Evolutionary conservation across 208 protist genomes (phyloP), one percentile per base, ranked within the genome.

Genomic region (Trypanosoma brucei): DNA sequence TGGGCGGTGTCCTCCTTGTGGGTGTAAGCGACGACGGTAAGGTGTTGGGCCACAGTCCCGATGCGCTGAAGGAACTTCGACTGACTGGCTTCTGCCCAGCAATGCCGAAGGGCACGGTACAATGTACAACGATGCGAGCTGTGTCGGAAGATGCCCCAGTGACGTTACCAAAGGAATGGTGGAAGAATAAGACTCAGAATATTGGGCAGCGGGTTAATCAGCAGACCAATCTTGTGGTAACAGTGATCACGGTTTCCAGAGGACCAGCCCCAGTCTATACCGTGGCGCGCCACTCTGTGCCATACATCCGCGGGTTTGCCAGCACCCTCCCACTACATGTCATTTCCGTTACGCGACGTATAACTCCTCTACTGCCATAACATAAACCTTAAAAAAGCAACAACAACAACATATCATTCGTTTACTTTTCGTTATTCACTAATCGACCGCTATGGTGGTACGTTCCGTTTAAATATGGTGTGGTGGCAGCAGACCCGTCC

Each of bases 251-350:
- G 6, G 84, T 95, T 4, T 44, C 57, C 11, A 71, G 78, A 7
- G 89, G 89, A 0, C 76, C 79, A 59, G 83, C 86, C 31, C 89
- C 89, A 7, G 92, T 92, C 60, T 95, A 92, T 59, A 73, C 79
- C 0, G 72, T 71, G 1, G 62, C 70, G 4, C 81, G 80, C 35
- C 56, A 76, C 5, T 67, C 78, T 5, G 70, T 83, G 30, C 89
- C 89, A 60, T 95, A 92, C 49, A 63, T 72, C 59, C 83, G 89
- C 38, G 76, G 70, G 9, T 86, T 81, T 72, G 89, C 89, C 31
- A 95, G 89, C 55, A 93, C 89, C 3, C 72, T 76, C 13, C 56
- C 74, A 34, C 83, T 95, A 75, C 75, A 81, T 22, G 59, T 81
- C 3, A 38, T 75, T 54, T 58, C 81, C 35, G 64, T 81, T 70